Percentiles rank a stretch among this genome's conserved stretches.
These are phyloP conservation scores for Plantago coronopus DNA, from an alignment of 305 asterid species.

Conservation along the genomic window DNA sequence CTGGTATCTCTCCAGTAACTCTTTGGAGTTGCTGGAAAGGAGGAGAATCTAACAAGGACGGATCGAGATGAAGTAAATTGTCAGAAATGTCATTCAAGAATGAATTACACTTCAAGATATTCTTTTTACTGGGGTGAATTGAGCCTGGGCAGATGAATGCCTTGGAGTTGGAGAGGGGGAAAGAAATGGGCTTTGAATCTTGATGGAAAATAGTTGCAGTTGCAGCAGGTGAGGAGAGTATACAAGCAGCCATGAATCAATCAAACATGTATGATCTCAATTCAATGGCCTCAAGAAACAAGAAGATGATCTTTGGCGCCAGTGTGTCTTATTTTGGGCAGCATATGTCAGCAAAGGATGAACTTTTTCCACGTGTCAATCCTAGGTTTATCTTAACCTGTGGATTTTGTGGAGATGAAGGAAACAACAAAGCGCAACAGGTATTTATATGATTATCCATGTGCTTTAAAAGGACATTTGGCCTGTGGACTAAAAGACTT, in stretches of 20 bases:
- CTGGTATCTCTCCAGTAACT: slow-evolving; percentile 42
- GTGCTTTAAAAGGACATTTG: too few species aligned
- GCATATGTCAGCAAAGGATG: slow-evolving; percentile 26
- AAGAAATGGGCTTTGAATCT: slow-evolving; percentile 26
- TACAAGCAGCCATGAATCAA: slow-evolving; percentile 47
- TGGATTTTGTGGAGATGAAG: slow-evolving; percentile 43
- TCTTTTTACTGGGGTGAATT: slow-evolving; percentile 28
- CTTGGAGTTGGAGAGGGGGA: slow-evolving; percentile 25
- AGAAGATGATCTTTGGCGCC: background rate
- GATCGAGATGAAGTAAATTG: slow-evolving; percentile 33
- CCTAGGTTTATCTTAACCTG: slow-evolving; percentile 38
- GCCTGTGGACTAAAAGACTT: too few species aligned
- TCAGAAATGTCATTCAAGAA: slow-evolving; percentile 44
- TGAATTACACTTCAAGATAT: slow-evolving; percentile 39
- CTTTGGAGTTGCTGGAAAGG: slow-evolving; percentile 45
- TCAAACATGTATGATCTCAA: background rate
- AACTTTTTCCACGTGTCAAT: slow-evolving; percentile 42
- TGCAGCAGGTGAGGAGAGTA: slow-evolving; percentile 43
- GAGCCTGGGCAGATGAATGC: slow-evolving; percentile 3
- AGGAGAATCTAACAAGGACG: slow-evolving; percentile 37
- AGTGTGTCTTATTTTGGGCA: background rate
- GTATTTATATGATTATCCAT: too few species aligned
- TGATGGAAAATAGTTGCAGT: slow-evolving; percentile 40
- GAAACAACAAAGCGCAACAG: slow-evolving; percentile 43
- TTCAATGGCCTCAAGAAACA: slow-evolving; percentile 4